phyloP scores from a whole-genome alignment of 805 yeast species.

The Ogataea thermomethanolica region DNA sequence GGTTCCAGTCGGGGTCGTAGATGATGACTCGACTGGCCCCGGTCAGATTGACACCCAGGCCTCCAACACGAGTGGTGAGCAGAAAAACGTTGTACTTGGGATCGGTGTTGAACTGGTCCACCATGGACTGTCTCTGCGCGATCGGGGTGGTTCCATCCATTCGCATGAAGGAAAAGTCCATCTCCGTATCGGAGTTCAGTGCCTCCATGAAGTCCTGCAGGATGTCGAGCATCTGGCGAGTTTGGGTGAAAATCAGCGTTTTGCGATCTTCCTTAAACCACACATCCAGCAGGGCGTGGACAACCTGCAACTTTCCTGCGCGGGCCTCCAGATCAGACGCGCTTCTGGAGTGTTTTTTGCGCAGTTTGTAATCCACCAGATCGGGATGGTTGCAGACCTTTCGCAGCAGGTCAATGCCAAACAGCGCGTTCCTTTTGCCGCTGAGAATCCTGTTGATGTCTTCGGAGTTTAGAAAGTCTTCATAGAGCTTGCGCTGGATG shows the following conservation, averaged over 20 bases:
- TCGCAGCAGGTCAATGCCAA: conserved; percentile 85
- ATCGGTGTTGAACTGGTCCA: conserved; percentile 73
- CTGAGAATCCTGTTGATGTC: conserved; percentile 68
- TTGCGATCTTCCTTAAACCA: conserved; percentile 81
- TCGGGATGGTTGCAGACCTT: conserved; percentile 98
- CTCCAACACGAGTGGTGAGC: conserved; percentile 93
- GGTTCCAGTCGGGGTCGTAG: conserved; percentile 98
- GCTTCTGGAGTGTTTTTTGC: conserved; percentile 19
- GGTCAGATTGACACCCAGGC: conserved; percentile 87
- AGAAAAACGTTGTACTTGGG: conserved; percentile 60
- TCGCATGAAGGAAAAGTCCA: conserved; percentile 52
- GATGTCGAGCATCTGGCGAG: conserved; percentile 90
- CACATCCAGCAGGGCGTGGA: conserved; percentile 63
- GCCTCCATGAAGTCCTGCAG: conserved; percentile 60
- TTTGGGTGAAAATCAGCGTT: conserved; percentile 84
- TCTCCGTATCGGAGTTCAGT: conserved; percentile 31
- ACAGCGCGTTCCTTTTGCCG: conserved; percentile 78
- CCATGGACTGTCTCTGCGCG: conserved; percentile 67
- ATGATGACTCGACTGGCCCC: conserved; percentile 95
- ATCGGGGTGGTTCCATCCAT: conserved; percentile 97
- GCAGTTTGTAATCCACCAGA: conserved; percentile 46
- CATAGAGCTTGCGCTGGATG: conserved; percentile 69
- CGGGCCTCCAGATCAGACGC: conserved; percentile 39
- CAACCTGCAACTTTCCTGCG: conserved; percentile 91
- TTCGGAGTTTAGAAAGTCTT: conserved; percentile 68